Evolutionary conservation across 2,329 filamentous ascomycete species (phyloP), one percentile per base, ranked within the genome.

Genomic region (Penicillium janthinellum): DNA sequence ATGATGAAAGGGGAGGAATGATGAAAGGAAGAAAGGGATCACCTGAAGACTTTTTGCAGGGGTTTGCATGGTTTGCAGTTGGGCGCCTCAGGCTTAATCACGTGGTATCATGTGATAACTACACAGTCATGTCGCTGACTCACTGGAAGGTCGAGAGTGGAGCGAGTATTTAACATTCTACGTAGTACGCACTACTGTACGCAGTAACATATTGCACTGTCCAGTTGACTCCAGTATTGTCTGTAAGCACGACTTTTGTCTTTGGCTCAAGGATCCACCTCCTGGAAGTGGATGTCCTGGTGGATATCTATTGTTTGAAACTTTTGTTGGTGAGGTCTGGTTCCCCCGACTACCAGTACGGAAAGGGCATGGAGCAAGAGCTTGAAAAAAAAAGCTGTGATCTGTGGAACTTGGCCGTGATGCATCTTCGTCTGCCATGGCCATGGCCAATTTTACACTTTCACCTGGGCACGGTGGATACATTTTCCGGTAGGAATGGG

Each of bases 11-110:
- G 48, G 35, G 56, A 54, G n/a, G 51, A 20, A 44, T 45, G 17
- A 31, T 31, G 53, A 57, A 44, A 45, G 54, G 49, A n/a, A 35
- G 54, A 57, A 53, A 48, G 47, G 48, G 51, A 47, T 25, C 42
- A 45, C 25, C 39, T n/a, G 52, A 48, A 58, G 56, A 54, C 51
- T 44, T 58, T 58, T 54, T 47, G 49, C 56, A 54, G 20, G 20
- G 34, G 49, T 52, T 52, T 52, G 49, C 49, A 52, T 12, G 20
- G 35, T 38, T 52, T 53, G 50, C 25, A 42, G 34, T 25, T 51
- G 12, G 37, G 44, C 55, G 44, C 12, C 60, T 38, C 11, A 25
- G 25, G 34, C 41, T 20, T 20, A 1, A 3, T 5, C 42, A 45
- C 6, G 48, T 51, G 34, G 22, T 5, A 25, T 51, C 34, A 51